These are phyloP conservation scores for Cupressus sempervirens DNA, from an alignment of 75 land plant genomes.

Conservation along the genomic window DNA sequence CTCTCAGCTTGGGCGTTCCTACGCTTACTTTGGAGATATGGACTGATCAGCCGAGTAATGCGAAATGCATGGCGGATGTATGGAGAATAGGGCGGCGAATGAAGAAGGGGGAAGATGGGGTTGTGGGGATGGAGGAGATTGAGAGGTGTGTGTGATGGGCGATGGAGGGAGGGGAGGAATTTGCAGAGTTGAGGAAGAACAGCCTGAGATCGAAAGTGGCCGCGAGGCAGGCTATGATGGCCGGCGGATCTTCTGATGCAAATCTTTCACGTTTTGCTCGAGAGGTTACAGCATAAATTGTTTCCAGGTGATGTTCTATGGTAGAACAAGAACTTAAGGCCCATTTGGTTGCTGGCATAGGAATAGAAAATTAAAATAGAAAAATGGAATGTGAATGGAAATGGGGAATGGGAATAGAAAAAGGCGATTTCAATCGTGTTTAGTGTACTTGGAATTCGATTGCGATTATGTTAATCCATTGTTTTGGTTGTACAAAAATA, in stretches of 20 bases:
- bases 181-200: conserved; percentile 28
- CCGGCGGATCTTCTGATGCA: conserved; percentile 10
- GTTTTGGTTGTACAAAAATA: too few relatives aligned
- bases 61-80: conserved; percentile 12
- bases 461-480: too few relatives aligned
- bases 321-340: too few relatives aligned
- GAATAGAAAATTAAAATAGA: too few relatives aligned
- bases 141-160: conserved; percentile 7
- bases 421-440: too few relatives aligned
- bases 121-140: conserved; percentile 20
- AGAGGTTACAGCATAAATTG: neutral
- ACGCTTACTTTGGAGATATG: neutral
- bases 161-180: conserved; percentile 24
- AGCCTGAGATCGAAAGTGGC: conserved; percentile 24
- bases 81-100: conserved; percentile 18
- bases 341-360: too few relatives aligned
- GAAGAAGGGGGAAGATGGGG: conserved; percentile 11
- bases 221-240: conserved; percentile 12
- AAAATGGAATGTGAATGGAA: too few relatives aligned
- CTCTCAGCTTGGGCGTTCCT: too few relatives aligned
- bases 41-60: conserved; percentile 9
- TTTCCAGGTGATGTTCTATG: too few relatives aligned
- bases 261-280: neutral
- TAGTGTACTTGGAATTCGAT: too few relatives aligned
- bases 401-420: too few relatives aligned